Percentiles rank a stretch among this genome's conserved stretches.
phyloP scores from a whole-genome alignment of 1,284 basidiomycete species.

The Tetrapyrgos nigripes region DNA sequence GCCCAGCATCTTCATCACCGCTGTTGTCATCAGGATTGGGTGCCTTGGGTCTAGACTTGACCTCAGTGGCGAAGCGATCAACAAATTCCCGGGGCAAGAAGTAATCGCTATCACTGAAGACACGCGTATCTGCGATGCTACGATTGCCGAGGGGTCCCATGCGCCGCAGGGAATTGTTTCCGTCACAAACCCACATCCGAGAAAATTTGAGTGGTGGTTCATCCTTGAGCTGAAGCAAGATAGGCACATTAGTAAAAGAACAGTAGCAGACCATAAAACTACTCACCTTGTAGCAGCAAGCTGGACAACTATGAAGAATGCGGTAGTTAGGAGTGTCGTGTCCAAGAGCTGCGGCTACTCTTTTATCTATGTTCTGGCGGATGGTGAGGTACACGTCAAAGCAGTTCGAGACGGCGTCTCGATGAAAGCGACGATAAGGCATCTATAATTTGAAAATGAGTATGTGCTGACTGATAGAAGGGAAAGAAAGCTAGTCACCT shows the following conservation, averaged over 20 bases:
- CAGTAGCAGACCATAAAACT: too few relatives aligned
- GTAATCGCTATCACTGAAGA: neutral
- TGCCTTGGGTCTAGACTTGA: slow-evolving; percentile 3
- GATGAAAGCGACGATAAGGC: too few relatives aligned
- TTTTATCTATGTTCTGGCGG: neutral
- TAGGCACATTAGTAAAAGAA: too few relatives aligned
- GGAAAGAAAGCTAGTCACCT: neutral
- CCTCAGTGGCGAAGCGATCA: slow-evolving; percentile 20
- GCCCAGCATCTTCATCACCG: slow-evolving; percentile 7
- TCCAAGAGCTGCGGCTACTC: neutral
- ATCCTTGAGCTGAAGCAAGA: slow-evolving; percentile 5
- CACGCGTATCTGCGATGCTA: neutral
- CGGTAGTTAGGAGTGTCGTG: neutral
- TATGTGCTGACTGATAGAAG: neutral
- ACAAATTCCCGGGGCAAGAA: slow-evolving; percentile 3
- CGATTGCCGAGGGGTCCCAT: neutral
- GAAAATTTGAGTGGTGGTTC: neutral
- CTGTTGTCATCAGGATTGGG: neutral
- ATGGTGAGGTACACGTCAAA: slow-evolving; percentile 1
- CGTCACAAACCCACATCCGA: slow-evolving; percentile 3
- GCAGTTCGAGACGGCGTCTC: too few relatives aligned
- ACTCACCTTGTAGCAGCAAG: neutral
- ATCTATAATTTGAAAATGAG: neutral
- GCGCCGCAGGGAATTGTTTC: too few relatives aligned
- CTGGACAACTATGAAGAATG: neutral